Evolutionary conservation across 2,329 filamentous ascomycete genomes (phyloP).

Genomic region (Microsporum canis): DNA sequence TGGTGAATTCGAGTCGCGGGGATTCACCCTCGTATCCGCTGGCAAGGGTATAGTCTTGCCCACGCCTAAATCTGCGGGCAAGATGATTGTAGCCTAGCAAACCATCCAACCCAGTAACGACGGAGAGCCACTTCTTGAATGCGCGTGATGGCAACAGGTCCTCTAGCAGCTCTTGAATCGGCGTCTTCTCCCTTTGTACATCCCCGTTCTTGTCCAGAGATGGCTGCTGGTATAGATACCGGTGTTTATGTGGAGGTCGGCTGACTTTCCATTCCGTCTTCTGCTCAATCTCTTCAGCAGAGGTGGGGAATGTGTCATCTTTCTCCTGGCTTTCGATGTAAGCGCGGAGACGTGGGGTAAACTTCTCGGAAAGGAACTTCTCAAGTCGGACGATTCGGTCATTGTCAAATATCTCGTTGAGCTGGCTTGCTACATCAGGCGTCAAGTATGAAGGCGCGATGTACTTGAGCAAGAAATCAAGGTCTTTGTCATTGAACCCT

Average conservation of each 20-base stretch:
- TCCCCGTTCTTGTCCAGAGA: constrained; percentile 21
- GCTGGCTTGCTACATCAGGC: constrained; percentile 75
- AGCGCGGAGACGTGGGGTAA: constrained; percentile 56
- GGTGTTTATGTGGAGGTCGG: constrained; percentile 86
- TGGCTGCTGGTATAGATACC: constrained; percentile 68
- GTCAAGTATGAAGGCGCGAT: constrained; percentile 83
- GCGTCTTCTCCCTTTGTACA: constrained; percentile 35
- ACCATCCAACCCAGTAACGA: constrained; percentile 59
- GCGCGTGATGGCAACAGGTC: constrained; percentile 70
- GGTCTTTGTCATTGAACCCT: constrained; percentile 62
- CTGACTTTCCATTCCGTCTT: constrained; percentile 61
- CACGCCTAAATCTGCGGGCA: constrained; percentile 76
- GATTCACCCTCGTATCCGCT: constrained; percentile 63
- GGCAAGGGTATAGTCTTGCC: constrained; percentile 84
- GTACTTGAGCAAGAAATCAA: constrained; percentile 84
- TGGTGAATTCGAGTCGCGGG: constrained; percentile 72
- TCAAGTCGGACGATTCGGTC: constrained; percentile 75
- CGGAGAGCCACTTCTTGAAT: constrained; percentile 80
- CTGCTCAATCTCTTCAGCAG: constrained; percentile 47
- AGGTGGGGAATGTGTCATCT: constrained; percentile 31
- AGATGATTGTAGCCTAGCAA: constrained; percentile 64
- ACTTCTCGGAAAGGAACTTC: constrained; percentile 66
- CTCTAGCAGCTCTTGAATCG: constrained; percentile 68
- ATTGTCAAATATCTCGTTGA: constrained; percentile 67
- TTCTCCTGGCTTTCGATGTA: constrained; percentile 59